phyloP scores from a whole-genome alignment of 495 filamentous ascomycete species.

The Aspergillus biplanus region DNA sequence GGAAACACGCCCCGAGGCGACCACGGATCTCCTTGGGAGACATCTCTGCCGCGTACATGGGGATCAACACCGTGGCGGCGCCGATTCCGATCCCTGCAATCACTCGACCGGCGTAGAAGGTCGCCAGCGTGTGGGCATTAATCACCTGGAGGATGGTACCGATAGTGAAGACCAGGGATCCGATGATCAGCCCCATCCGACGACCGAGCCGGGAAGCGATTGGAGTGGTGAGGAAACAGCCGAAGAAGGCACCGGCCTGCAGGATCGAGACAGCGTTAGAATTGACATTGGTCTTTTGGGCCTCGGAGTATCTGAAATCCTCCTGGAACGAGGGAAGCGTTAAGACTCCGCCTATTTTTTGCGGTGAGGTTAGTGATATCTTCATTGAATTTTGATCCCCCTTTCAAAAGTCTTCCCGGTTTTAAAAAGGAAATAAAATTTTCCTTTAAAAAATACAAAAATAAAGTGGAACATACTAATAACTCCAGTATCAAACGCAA shows the following conservation, averaged over 20 bases:
- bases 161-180: conserved; percentile 45
- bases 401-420: no score
- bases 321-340: conserved; percentile 43
- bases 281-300: conserved; percentile 41
- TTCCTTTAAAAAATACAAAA: neutral
- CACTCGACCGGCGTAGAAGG: conserved; percentile 52
- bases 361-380: neutral
- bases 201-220: conserved; percentile 48
- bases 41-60: conserved; percentile 58
- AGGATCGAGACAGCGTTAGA: conserved; percentile 48
- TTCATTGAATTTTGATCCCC: no score
- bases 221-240: conserved; percentile 51
- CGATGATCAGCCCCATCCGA: conserved; percentile 41
- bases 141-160: conserved; percentile 50
- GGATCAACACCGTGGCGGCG: conserved; percentile 54
- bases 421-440: no score
- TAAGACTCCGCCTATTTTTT: conserved; percentile 37
- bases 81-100: conserved; percentile 61
- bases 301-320: conserved; percentile 40
- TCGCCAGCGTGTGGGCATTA: conserved; percentile 43
- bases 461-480: conserved; percentile 32
- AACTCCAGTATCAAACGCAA: conserved; percentile 45
- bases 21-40: conserved; percentile 56
- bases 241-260: conserved; percentile 48
- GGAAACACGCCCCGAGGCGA: conserved; percentile 53